Base-by-base conservation (phyloP, 2,329 filamentous ascomycete species). In the Colletotrichum orchidophilum region DNA sequence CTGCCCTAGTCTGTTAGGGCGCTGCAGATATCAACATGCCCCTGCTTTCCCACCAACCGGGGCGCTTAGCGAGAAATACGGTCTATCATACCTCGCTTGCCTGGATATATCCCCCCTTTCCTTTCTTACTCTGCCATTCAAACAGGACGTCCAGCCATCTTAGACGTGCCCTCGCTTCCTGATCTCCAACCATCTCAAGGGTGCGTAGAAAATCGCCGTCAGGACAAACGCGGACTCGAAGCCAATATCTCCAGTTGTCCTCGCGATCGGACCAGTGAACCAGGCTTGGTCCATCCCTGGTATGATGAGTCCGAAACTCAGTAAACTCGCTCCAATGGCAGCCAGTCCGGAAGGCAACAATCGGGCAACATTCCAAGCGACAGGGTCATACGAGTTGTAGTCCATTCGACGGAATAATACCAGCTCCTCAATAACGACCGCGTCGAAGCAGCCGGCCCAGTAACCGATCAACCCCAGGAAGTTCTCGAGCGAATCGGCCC, bases 401-500 rank as follows among this genome's bases (percentile, higher is more conserved):
- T 83, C 79, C 75, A 82, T 77, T 26, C 78, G 77, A 8, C 85
- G 82, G 67, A 86, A 84, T 12, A 85, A 73, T 24, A 82, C 76
- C 63, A 85, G 78, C 75, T 86, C 85, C 39, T 80, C 76, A 29
- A 84, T 71, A 1, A 85, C 70, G 1, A 85, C 79, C 11, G 80
- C 79, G 39, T 81, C 75, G 66, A 85, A 85, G 49, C 81, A 82
- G 1, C 82, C 82, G n/a, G 78, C 80, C 84, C 84, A 86, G 74
- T 85, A 86, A 27, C 81, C 82, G 49, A 86, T 85, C 49, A 86
- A 73, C 2, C 80, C 79, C 9, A 86, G 75, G 59, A 86, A 85
- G 73, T 85, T 84, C 66, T 83, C 78, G 24, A 86, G 80, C 35
- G 79, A 84, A 58, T 76, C 72, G 60, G 83, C 81, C 70, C 84